Conservation (phyloP, 176 grass and related monocot genomes). For the Cymbopogon citratus region DNA sequence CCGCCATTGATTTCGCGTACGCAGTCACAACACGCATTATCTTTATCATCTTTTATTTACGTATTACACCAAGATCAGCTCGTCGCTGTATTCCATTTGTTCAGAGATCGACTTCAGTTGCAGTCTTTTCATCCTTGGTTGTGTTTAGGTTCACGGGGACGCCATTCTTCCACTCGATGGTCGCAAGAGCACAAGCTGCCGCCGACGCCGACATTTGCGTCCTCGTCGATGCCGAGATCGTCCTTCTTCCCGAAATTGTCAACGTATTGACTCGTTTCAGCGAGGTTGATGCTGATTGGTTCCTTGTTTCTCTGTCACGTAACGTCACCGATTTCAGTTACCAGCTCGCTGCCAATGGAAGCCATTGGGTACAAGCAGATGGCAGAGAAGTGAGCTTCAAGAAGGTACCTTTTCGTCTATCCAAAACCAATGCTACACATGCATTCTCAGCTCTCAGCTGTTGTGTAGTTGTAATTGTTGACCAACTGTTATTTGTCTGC, state of each 20-base stretch:
- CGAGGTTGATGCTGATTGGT: conserved; percentile 49
- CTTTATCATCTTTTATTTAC: too few species aligned
- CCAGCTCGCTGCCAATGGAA: conserved; percentile 29
- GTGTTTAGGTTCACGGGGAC: conserved; percentile 63
- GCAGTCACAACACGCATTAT: neutral
- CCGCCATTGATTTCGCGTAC: conserved; percentile 63
- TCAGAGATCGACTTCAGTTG: neutral
- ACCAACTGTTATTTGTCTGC: conserved; percentile 10
- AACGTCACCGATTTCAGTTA: conserved; percentile 35
- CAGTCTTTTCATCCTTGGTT: neutral
- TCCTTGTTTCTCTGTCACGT: conserved; percentile 55
- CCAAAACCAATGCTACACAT: neutral
- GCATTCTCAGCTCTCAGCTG: neutral
- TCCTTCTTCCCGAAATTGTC: conserved; percentile 57
- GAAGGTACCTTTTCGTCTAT: conserved; percentile 32
- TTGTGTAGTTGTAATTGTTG: neutral
- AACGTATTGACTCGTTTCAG: conserved; percentile 22
- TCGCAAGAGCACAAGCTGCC: conserved; percentile 53
- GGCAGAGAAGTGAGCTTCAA: conserved; percentile 32
- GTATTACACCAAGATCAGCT: neutral
- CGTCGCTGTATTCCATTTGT: neutral
- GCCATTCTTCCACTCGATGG: conserved; percentile 82
- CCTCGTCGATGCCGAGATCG: conserved; percentile 53
- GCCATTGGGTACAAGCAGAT: conserved; percentile 35
- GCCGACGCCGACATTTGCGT: conserved; percentile 51